A percentile compares a stretch with the other conserved stretches of the same genome.
Conservation (phyloP, 2,329 filamentous ascomycete species). For the Macroventuria anomochaeta region DNA sequence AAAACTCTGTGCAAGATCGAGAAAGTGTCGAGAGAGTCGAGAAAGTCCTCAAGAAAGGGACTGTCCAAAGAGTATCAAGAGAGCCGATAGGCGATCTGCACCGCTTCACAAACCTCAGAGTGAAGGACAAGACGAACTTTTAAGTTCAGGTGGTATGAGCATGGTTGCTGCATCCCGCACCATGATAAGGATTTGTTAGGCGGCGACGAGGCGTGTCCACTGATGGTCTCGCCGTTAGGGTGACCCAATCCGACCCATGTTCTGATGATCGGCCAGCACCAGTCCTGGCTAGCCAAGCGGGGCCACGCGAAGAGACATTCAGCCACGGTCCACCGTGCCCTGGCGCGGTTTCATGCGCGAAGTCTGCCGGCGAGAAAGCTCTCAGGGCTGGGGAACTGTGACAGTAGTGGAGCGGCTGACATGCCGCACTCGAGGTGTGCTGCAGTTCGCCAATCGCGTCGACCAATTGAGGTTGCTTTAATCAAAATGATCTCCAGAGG, state of each 20-base stretch:
- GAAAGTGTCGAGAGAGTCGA: constrained; percentile 3
- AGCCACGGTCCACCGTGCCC: constrained; percentile 1
- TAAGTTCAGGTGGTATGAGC: constrained; percentile 22
- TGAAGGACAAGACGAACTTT: constrained; percentile 19
- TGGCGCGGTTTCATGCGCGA: constrained; percentile 11
- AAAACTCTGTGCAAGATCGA: constrained; percentile 16
- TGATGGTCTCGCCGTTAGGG: constrained; percentile 29
- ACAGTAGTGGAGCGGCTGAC: constrained; percentile 7
- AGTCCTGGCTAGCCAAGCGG: constrained; percentile 12
- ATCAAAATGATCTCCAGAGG: constrained; percentile 4
- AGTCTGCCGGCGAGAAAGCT: constrained; percentile 6
- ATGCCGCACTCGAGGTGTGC: constrained; percentile 3
- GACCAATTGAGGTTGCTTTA: constrained; percentile 16
- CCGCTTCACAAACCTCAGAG: constrained; percentile 5
- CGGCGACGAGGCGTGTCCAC: constrained; percentile 17
- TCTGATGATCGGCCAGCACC: constrained; percentile 11
- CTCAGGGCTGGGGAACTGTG: constrained; percentile 11
- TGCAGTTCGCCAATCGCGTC: constrained; percentile 17
- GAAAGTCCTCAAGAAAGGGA: constrained; percentile 5
- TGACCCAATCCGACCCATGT: constrained; percentile 28
- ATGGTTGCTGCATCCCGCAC: constrained; percentile 38
- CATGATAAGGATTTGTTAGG: constrained; percentile 45
- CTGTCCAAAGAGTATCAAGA: constrained; percentile 6
- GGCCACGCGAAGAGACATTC: constrained; percentile 16
- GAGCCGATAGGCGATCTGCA: constrained; percentile 20